These are phyloP conservation scores for Buxus sempervirens DNA, from an alignment of 164 flowering plant species.

Conservation along the genomic window DNA sequence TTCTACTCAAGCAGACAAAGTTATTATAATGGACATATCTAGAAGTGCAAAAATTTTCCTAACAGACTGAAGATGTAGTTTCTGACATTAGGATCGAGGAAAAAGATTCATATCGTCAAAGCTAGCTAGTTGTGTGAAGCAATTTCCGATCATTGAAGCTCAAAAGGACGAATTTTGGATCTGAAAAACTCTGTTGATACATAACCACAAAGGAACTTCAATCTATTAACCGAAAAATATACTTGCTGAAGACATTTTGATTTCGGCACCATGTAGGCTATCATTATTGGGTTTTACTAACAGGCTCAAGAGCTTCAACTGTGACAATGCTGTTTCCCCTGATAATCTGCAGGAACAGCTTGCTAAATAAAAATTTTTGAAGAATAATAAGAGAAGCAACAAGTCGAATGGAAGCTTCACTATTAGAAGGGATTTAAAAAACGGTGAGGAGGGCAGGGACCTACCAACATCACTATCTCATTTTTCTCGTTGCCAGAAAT, in stretches of 20 bases:
- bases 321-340: slow-evolving; percentile 24
- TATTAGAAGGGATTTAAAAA: not conserved
- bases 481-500: slow-evolving; percentile 60
- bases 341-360: slow-evolving; percentile 16
- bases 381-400: not conserved
- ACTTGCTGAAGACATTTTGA: not conserved
- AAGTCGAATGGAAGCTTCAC: not conserved
- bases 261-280: not conserved
- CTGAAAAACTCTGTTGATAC: no score
- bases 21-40: no score
- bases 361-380: not conserved
- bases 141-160: no score
- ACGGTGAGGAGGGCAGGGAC: slow-evolving; percentile 10
- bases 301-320: slow-evolving; percentile 24
- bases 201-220: no score
- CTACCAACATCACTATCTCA: slow-evolving; percentile 86
- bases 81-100: no score
- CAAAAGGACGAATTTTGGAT: no score
- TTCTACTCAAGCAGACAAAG: no score
- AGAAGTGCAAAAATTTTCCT: no score
- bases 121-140: no score
- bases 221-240: not conserved
- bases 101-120: no score
- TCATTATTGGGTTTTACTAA: slow-evolving; percentile 10
- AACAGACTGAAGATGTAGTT: no score